Conservation (phyloP, 2,329 filamentous ascomycete species). For the Tolypocladium capitatum region DNA sequence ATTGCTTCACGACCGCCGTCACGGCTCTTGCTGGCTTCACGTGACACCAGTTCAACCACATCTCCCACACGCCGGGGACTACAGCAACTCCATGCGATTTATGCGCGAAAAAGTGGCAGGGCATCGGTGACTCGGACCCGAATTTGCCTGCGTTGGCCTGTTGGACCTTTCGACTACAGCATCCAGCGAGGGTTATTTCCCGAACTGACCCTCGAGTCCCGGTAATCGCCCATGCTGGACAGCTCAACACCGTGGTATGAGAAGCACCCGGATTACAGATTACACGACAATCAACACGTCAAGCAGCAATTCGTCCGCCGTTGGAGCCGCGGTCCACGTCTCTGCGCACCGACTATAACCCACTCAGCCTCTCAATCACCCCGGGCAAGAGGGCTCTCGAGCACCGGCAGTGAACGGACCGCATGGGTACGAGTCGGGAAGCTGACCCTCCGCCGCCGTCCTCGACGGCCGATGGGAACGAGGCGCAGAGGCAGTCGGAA, state of each 20-base stretch:
- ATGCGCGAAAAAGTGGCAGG: background rate
- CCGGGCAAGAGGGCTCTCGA: background rate
- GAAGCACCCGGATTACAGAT: background rate
- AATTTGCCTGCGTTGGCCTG: background rate
- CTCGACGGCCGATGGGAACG: background rate
- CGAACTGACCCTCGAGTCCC: background rate
- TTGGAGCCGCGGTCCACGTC: background rate
- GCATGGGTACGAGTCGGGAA: background rate
- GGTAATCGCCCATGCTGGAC: no score
- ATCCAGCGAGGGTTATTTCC: background rate
- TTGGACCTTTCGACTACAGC: background rate
- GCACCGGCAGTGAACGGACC: no score
- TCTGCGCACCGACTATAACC: background rate
- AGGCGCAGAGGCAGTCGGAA: slow-evolving; percentile 4
- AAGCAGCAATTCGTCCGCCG: no score
- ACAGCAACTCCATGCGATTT: background rate
- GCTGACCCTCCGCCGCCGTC: background rate
- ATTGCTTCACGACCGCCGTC: background rate
- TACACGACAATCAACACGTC: no score
- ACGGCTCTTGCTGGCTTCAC: background rate
- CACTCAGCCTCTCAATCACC: no score
- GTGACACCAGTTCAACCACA: background rate
- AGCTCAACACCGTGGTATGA: background rate
- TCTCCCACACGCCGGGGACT: background rate
- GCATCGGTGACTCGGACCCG: no score